Conservation (phyloP, 305 asterid genomes). For the Caryopteris hybrid region DNA sequence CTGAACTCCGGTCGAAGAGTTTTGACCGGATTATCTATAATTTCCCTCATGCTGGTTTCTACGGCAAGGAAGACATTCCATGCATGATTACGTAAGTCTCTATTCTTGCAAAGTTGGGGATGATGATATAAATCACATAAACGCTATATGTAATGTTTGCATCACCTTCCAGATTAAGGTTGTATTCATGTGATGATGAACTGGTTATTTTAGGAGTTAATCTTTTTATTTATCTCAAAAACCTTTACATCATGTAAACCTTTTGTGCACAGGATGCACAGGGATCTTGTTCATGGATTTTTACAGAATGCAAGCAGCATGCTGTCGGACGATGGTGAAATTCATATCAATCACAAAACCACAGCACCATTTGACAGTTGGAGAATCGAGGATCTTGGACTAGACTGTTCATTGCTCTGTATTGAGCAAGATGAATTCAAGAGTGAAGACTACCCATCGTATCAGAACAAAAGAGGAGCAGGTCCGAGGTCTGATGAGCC, state of each 20-base stretch:
- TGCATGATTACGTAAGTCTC: constrained; percentile 29
- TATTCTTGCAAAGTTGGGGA: background rate
- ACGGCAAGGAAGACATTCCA: constrained; percentile 30
- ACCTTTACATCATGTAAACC: too few relatives aligned
- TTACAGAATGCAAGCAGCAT: constrained; percentile 38
- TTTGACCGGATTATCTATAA: constrained; percentile 54
- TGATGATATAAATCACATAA: too few relatives aligned
- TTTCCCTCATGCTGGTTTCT: constrained; percentile 74
- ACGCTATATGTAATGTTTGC: too few relatives aligned
- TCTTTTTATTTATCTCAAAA: too few relatives aligned
- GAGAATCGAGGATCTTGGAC: constrained; percentile 44
- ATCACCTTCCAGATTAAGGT: too few relatives aligned
- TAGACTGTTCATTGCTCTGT: constrained; percentile 17
- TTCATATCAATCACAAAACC: constrained; percentile 56
- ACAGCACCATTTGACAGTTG: constrained; percentile 34
- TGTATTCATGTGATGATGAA: too few relatives aligned
- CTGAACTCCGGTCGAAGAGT: constrained; percentile 26
- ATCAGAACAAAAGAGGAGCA: constrained; percentile 53
- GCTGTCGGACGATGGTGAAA: constrained; percentile 41
- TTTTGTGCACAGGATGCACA: constrained; percentile 39
- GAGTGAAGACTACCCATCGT: constrained; percentile 49
- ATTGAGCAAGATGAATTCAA: constrained; percentile 33
- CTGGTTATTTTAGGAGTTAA: too few relatives aligned
- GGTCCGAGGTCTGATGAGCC: constrained; percentile 41
- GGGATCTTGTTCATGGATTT: constrained; percentile 41